A percentile compares a stretch with the other conserved stretches of the same genome.
phyloP scores from a whole-genome alignment of 768 basidiomycete genomes.

The Thelephora ganbajun region DNA sequence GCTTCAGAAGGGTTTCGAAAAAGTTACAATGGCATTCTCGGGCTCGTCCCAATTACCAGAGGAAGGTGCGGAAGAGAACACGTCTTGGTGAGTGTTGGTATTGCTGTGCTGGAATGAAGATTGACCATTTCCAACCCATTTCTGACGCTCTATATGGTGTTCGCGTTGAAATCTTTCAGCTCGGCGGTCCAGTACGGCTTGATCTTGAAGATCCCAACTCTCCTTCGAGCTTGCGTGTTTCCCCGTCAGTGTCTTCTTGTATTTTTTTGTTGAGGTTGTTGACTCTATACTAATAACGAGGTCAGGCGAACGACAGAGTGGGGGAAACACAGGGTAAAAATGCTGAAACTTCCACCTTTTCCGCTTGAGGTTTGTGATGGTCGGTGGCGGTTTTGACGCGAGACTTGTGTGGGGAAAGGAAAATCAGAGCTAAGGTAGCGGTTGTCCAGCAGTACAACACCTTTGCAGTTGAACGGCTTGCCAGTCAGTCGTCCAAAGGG shows the following conservation, averaged over 20 bases:
- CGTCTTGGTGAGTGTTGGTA: constrained; percentile 29
- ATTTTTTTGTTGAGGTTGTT: constrained; percentile 33
- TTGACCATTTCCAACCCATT: constrained; percentile 24
- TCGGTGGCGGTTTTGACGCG: constrained; percentile 40
- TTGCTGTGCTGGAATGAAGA: constrained; percentile 31
- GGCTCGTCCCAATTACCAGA: constrained; percentile 47
- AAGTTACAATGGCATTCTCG: constrained; percentile 53
- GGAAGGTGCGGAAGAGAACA: constrained; percentile 32
- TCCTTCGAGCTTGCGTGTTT: constrained; percentile 13
- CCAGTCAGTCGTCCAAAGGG: constrained; percentile 95
- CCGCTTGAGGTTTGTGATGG: constrained; percentile 46
- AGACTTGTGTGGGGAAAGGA: constrained; percentile 25
- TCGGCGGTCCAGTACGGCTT: constrained; percentile 56
- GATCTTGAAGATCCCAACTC: constrained; percentile 43
- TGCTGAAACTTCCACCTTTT: constrained; percentile 37
- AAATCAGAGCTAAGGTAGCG: background rate
- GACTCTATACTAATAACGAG: constrained; percentile 21
- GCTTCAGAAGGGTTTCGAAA: constrained; percentile 4
- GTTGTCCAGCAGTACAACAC: constrained; percentile 24
- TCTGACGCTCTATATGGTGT: constrained; percentile 73
- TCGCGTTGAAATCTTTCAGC: constrained; percentile 87
- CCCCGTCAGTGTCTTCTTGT: constrained; percentile 36
- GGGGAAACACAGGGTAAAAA: background rate
- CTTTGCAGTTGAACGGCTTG: constrained; percentile 73
- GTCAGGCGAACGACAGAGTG: background rate